Evolutionary conservation across 371 early-diverging fungal genomes (phyloP).

Genomic region (Saksenaea oblongispora): DNA sequence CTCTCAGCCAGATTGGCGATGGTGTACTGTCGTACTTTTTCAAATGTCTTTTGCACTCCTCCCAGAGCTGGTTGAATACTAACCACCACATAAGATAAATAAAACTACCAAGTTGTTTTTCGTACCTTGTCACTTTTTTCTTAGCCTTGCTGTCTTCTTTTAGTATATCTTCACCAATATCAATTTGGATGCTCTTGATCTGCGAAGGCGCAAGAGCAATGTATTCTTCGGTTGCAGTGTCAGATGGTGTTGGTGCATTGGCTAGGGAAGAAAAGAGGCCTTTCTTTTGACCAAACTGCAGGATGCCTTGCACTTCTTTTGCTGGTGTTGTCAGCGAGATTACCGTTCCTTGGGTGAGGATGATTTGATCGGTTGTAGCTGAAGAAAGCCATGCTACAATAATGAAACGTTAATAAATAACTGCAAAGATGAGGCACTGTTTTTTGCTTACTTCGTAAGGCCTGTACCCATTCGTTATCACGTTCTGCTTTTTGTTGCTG

Average conservation of each 20-base stretch:
- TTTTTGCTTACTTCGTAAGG: constrained; percentile 26
- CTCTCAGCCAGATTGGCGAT: constrained; percentile 52
- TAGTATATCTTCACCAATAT: constrained; percentile 51
- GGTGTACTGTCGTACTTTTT: constrained; percentile 54
- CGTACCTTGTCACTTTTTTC: constrained; percentile 11
- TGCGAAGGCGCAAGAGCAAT: constrained; percentile 31
- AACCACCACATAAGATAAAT: background rate
- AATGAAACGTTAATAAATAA: no score
- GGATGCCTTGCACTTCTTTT: constrained; percentile 14
- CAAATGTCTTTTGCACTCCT: constrained; percentile 47
- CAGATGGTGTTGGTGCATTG: constrained; percentile 19
- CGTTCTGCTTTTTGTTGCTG: constrained; percentile 29
- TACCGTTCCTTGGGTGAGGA: constrained; percentile 10
- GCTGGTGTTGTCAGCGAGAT: background rate
- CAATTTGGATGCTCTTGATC: constrained; percentile 36
- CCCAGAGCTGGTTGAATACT: constrained; percentile 32
- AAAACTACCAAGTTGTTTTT: background rate
- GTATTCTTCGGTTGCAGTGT: constrained; percentile 35
- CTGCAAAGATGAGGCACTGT: background rate
- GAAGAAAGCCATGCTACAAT: constrained; percentile 8
- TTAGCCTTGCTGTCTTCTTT: constrained; percentile 2
- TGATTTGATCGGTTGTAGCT: constrained; percentile 1
- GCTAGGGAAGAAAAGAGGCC: constrained; percentile 22
- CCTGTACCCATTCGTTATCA: constrained; percentile 21
- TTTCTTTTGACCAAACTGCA: constrained; percentile 42